Percentiles rank a stretch among this genome's conserved stretches.
phyloP scores from a whole-genome alignment of 768 basidiomycete genomes.

The Serendipita sp. region DNA sequence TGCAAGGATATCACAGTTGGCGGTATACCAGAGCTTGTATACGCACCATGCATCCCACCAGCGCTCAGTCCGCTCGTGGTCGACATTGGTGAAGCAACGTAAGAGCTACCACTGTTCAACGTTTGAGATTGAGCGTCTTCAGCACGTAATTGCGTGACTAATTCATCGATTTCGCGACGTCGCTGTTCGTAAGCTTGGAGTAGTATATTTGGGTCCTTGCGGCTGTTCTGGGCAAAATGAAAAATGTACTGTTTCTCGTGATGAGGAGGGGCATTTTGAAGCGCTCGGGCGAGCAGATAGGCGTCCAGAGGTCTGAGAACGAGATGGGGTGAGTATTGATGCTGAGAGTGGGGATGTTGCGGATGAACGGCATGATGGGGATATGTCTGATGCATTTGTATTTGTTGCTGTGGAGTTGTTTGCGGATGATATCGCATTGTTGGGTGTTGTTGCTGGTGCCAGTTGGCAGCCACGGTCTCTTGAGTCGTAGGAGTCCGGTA shows the following conservation, averaged over 20 bases:
- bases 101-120: neutral
- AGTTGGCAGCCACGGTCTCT: neutral
- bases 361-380: neutral
- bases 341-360: neutral
- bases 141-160: neutral
- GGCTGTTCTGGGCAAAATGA: neutral
- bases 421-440: neutral
- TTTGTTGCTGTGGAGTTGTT: neutral
- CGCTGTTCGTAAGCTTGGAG: constrained; percentile 1
- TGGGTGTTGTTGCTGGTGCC: neutral
- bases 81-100: neutral
- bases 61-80: neutral
- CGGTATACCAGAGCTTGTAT: neutral
- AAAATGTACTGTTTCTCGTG: neutral
- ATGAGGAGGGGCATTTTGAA: neutral
- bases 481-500: neutral
- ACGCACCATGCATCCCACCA: neutral
- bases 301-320: neutral
- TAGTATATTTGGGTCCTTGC: neutral
- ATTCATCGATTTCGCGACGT: neutral
- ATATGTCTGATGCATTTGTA: neutral
- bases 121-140: neutral
- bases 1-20: neutral
- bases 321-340: neutral
- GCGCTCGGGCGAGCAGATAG: constrained; percentile 2